Evolutionary conservation across 306 rosid genomes (phyloP).

Genomic region (Sicyos edulis): DNA sequence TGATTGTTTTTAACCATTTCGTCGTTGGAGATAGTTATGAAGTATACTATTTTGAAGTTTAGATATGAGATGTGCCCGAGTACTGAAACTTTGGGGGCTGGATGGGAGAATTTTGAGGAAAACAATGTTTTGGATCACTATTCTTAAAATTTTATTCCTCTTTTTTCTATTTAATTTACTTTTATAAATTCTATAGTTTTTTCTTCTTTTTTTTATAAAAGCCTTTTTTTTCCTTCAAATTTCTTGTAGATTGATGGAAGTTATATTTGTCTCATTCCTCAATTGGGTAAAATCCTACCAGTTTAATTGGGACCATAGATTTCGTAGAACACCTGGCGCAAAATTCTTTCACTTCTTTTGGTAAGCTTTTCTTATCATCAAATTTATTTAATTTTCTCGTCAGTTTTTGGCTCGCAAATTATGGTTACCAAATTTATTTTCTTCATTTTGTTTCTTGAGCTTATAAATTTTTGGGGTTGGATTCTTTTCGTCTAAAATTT

Average conservation of each 20-base stretch:
- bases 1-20: background rate
- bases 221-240: background rate
- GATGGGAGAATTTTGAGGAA: background rate
- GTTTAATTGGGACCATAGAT: background rate
- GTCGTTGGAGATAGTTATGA: background rate
- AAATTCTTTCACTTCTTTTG: no score
- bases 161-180: background rate
- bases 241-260: background rate
- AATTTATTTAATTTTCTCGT: no score
- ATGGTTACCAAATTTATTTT: background rate
- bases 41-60: constrained; percentile 12
- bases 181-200: background rate
- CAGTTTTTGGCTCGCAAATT: background rate
- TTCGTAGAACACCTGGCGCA: no score
- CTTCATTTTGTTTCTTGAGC: background rate
- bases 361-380: background rate
- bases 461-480: no score
- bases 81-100: background rate
- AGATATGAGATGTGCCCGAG: constrained; percentile 16
- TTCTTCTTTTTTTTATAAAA: no score
- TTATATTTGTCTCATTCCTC: background rate
- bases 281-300: background rate
- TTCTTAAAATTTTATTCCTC: constrained; percentile 2
- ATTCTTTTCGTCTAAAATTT: background rate
- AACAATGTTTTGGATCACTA: background rate